These are phyloP conservation scores for Aspergillus indologenus DNA, from an alignment of 495 filamentous ascomycete species.

Conservation along the genomic window DNA sequence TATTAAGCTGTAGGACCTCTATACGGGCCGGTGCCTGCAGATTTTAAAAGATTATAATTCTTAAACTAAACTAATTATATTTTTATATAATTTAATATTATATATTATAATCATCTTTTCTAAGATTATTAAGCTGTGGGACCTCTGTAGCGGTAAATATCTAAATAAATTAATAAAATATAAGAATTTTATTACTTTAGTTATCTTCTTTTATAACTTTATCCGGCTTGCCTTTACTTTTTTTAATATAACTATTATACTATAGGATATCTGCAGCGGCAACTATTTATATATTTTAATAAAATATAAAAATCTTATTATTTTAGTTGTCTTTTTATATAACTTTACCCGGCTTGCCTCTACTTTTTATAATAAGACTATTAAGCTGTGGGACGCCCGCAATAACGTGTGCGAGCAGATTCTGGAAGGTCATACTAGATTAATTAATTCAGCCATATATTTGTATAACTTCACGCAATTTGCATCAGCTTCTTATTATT, in stretches of 20 bases:
- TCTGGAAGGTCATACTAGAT: too few relatives aligned
- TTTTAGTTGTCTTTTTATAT: too few relatives aligned
- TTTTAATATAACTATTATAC: conserved; percentile 16
- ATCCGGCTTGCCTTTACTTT: conserved; percentile 11
- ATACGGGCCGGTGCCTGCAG: too few relatives aligned
- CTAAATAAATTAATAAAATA: neutral
- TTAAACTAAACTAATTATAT: neutral
- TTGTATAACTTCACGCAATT: too few relatives aligned
- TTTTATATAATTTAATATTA: conserved; percentile 7
- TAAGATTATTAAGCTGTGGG: conserved; percentile 19
- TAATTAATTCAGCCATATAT: too few relatives aligned
- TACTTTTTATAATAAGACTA: too few relatives aligned
- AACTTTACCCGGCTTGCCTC: too few relatives aligned
- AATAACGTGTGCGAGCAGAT: too few relatives aligned
- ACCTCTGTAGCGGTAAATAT: neutral
- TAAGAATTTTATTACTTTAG: neutral
- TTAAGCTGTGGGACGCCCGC: too few relatives aligned
- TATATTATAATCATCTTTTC: conserved; percentile 16
- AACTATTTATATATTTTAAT: too few relatives aligned
- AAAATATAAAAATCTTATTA: neutral
- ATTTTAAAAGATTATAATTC: neutral
- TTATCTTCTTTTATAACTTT: neutral
- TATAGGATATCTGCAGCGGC: conserved; percentile 8
- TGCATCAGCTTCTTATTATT: too few relatives aligned
- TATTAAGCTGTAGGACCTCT: conserved; percentile 13